These are phyloP conservation scores for Botryotinia narcissicola DNA, from an alignment of 2,329 filamentous ascomycete genomes.

Conservation along the genomic window DNA sequence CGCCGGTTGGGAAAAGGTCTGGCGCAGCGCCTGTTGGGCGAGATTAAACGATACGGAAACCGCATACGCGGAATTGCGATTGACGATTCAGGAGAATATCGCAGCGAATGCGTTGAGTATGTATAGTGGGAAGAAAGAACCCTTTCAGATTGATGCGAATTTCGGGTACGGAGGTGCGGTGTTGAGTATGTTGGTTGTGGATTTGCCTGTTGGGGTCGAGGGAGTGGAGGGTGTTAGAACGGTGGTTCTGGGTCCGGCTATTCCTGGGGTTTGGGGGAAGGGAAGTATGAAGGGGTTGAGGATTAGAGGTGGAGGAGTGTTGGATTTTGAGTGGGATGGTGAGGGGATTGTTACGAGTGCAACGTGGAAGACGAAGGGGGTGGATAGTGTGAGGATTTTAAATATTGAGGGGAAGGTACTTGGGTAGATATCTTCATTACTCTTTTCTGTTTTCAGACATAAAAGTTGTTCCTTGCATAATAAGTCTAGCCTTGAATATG, in stretches of 20 bases:
- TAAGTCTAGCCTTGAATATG: background rate
- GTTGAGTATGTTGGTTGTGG: conserved; percentile 52
- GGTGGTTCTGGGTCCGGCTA: conserved; percentile 49
- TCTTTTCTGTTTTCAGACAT: background rate
- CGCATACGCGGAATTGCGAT: conserved; percentile 49
- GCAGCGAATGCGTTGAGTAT: conserved; percentile 51
- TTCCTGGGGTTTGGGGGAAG: conserved; percentile 45
- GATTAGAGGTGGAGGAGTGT: conserved; percentile 44
- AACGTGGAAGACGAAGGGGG: background rate
- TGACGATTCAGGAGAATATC: conserved; percentile 50
- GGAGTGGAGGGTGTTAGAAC: conserved; percentile 21
- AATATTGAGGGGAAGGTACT: background rate
- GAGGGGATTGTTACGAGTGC: conserved; percentile 1
- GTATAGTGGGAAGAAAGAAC: conserved; percentile 46
- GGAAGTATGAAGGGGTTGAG: conserved; percentile 47
- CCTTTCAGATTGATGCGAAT: conserved; percentile 61
- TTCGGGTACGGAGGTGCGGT: conserved; percentile 52
- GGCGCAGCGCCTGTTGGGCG: conserved; percentile 57
- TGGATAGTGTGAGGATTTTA: background rate
- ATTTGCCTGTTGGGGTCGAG: conserved; percentile 41
- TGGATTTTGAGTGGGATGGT: conserved; percentile 47
- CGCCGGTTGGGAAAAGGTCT: conserved; percentile 58
- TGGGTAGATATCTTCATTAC: background rate
- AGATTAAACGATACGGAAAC: conserved; percentile 50
- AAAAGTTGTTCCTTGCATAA: background rate